phyloP scores from a whole-genome alignment of 2,329 filamentous ascomycete genomes.

The Epichloe baconii region DNA sequence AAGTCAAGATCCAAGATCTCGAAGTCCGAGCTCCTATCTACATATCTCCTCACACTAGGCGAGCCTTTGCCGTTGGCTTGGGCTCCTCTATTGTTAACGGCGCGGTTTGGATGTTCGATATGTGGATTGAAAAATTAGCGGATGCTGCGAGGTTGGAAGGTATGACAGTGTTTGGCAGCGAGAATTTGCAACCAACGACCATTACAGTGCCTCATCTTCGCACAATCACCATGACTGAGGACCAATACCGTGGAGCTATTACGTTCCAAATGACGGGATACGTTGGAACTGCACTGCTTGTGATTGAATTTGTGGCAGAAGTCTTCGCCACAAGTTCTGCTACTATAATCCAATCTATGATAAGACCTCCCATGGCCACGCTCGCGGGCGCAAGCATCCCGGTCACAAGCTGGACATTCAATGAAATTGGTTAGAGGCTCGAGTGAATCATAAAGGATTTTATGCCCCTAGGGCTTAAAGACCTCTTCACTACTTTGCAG shows the following conservation, averaged over 20 bases:
- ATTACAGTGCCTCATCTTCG: neutral
- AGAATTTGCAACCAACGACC: neutral
- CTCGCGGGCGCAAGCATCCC: neutral
- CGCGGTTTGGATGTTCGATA: neutral
- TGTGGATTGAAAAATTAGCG: neutral
- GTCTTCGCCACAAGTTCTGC: neutral
- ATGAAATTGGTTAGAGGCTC: no score
- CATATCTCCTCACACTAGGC: neutral
- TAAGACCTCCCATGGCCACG: neutral
- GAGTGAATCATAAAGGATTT: no score
- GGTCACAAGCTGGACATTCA: neutral
- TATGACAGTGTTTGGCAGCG: neutral
- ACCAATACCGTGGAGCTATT: neutral
- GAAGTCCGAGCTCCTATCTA: no score
- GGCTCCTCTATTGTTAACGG: neutral
- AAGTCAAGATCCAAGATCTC: neutral
- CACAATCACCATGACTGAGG: neutral
- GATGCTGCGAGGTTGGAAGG: neutral
- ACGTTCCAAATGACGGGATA: neutral
- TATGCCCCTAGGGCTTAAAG: no score
- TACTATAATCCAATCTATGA: neutral
- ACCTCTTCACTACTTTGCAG: no score
- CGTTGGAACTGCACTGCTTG: neutral
- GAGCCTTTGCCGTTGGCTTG: neutral
- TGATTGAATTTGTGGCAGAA: neutral